Evolutionary conservation across 441 rosid species (phyloP), one percentile per base, ranked within the genome.

Genomic region (Eruca vesicaria): DNA sequence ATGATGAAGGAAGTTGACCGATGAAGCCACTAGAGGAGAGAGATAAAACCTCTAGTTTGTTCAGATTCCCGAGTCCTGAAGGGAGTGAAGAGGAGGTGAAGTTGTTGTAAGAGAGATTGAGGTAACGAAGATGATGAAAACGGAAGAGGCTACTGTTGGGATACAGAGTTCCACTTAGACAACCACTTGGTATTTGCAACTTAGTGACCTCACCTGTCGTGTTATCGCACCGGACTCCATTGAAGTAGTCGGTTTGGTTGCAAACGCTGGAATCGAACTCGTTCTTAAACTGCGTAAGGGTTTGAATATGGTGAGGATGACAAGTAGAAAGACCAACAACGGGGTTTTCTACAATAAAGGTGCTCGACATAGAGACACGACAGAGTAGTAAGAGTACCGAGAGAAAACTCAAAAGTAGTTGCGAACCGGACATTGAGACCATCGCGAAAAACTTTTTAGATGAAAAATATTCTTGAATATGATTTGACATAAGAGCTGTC

Each of bases 221-320:
- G 32, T 67, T 74, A 23, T 67, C 63, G 32, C 78, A 74, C 63
- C 3, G 5, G n/a, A 60, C 63, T 21, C 78, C 78, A 5, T 60
- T 23, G 1, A 62, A 48, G 48, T 21, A 67, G 59, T 67, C 52
- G 7, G 9, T 73, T 1, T 16, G 35, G 52, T 66, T 57, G 66
- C 77, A 73, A 4, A 11, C 3, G 8, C 9, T 0, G 32, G 71
- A 38, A 19, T 57, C 50, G 20, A 73, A 73, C 77, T 73, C 71
- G 50, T 31, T 73, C 35, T 73, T 73, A 66, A 73, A 66, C 11
- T 58, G 50, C 2, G 0, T 2, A 1, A 66, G n/a, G 2, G 52
- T 36, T 73, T 66, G 36, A 2, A 66, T 57, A 23, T 73, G 77
- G 59, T 33, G 9, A 2, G 60, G 60, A 32, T 10, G 65, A 11